Evolutionary conservation across 371 early-diverging fungal genomes (phyloP).

Genomic region (Mucor ambiguus): DNA sequence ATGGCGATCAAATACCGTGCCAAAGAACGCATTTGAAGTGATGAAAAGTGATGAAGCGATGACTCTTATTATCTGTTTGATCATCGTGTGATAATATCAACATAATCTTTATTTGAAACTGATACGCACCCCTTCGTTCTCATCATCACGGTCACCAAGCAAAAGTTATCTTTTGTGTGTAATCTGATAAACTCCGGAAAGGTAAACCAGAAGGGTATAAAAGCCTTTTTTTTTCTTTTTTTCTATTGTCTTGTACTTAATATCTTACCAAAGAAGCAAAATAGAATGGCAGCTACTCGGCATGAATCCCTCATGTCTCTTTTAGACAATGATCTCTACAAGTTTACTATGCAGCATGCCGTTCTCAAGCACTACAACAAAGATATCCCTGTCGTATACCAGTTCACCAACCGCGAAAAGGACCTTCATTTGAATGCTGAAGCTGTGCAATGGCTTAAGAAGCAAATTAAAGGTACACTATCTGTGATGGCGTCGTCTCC

Average conservation of each 20-base stretch:
- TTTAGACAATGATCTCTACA: slow-evolving; percentile 82
- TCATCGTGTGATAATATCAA: background rate
- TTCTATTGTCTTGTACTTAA: background rate
- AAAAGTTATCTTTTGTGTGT: background rate
- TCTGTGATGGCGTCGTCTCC: background rate
- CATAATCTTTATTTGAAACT: background rate
- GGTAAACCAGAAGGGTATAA: background rate
- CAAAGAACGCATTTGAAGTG: background rate
- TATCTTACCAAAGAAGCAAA: background rate
- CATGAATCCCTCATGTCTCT: slow-evolving; percentile 48
- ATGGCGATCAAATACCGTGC: background rate
- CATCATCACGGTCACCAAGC: background rate
- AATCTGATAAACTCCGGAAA: slow-evolving; percentile 3
- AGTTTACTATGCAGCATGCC: slow-evolving; percentile 83
- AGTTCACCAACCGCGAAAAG: slow-evolving; percentile 69
- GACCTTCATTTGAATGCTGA: slow-evolving; percentile 42
- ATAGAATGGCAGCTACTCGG: slow-evolving; percentile 8
- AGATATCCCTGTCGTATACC: slow-evolving; percentile 61
- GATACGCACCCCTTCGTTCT: background rate
- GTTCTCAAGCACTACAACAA: slow-evolving; percentile 75
- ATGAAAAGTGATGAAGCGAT: background rate
- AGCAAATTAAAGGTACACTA: slow-evolving; percentile 47
- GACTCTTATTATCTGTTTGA: background rate
- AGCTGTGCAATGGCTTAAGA: slow-evolving; percentile 52
- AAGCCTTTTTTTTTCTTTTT: background rate